These are phyloP conservation scores for Wickerhamomyces rabaulensis DNA, from an alignment of 805 yeast genomes.

Conservation along the genomic window DNA sequence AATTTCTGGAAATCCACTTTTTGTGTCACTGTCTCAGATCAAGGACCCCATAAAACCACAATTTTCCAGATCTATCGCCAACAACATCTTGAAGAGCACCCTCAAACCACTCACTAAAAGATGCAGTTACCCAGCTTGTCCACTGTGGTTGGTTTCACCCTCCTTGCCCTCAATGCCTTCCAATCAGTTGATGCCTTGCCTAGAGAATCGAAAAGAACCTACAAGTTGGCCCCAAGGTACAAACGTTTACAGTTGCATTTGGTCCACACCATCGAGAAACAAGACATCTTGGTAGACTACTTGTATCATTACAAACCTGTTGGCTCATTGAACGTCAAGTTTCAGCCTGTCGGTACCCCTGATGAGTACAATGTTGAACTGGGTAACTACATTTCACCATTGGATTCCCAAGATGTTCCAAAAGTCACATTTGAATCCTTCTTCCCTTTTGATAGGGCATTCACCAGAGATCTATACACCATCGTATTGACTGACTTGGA, in stretches of 20 bases:
- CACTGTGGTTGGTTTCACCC: neutral
- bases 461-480: conserved; percentile 7
- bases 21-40: neutral
- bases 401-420: conserved; percentile 12
- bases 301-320: conserved; percentile 16
- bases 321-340: conserved; percentile 12
- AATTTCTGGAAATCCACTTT: neutral
- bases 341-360: conserved; percentile 1
- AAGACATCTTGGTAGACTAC: conserved; percentile 4
- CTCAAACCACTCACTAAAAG: neutral
- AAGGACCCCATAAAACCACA: neutral
- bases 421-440: conserved; percentile 10
- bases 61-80: neutral
- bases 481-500: conserved; percentile 15
- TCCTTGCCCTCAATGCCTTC: neutral
- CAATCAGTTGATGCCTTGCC: neutral
- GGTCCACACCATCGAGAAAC: neutral
- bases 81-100: neutral
- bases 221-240: conserved; percentile 1
- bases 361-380: conserved; percentile 8
- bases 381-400: conserved; percentile 19
- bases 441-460: conserved; percentile 6
- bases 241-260: neutral
- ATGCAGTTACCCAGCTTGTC: neutral
- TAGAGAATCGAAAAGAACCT: neutral